phyloP scores from a whole-genome alignment of 768 basidiomycete species.

The Kwoniella dejecticola region DNA sequence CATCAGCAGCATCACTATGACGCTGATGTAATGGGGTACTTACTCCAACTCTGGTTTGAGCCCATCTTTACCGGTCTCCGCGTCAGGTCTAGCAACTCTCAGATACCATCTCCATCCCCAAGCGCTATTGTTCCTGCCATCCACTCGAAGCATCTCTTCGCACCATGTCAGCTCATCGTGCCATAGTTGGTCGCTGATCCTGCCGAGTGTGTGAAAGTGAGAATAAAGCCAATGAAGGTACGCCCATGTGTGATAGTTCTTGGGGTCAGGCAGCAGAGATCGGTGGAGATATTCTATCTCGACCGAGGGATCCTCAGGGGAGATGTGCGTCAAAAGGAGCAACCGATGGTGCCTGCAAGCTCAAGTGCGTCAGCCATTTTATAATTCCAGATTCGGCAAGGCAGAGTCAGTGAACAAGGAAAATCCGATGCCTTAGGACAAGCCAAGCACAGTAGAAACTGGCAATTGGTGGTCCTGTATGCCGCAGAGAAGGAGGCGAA shows the following conservation, averaged over 20 bases:
- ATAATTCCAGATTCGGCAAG: too few species aligned
- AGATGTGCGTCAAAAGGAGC: slow-evolving; percentile 56
- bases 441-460: too few species aligned
- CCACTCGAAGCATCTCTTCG: slow-evolving; percentile 59
- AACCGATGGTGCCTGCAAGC: slow-evolving; percentile 58
- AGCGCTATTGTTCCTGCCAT: slow-evolving; percentile 93
- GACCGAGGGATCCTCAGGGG: slow-evolving; percentile 47
- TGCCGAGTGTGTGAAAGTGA: slow-evolving; percentile 61
- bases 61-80: slow-evolving; percentile 62
- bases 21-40: slow-evolving; percentile 51
- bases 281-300: slow-evolving; percentile 80
- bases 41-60: slow-evolving; percentile 74
- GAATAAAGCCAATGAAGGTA: slow-evolving; percentile 94
- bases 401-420: too few species aligned
- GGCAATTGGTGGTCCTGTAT: too few species aligned
- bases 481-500: too few species aligned
- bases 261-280: slow-evolving; percentile 73
- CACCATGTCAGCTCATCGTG: slow-evolving; percentile 50
- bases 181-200: slow-evolving; percentile 47
- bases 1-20: background rate
- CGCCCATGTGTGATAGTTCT: slow-evolving; percentile 99
- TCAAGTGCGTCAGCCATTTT: background rate
- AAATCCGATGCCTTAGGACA: background rate
- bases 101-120: slow-evolving; percentile 92
- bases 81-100: slow-evolving; percentile 67